Base-by-base conservation (phyloP, 1,139 yeast species). In the Kluyveromyces sp. region DNA sequence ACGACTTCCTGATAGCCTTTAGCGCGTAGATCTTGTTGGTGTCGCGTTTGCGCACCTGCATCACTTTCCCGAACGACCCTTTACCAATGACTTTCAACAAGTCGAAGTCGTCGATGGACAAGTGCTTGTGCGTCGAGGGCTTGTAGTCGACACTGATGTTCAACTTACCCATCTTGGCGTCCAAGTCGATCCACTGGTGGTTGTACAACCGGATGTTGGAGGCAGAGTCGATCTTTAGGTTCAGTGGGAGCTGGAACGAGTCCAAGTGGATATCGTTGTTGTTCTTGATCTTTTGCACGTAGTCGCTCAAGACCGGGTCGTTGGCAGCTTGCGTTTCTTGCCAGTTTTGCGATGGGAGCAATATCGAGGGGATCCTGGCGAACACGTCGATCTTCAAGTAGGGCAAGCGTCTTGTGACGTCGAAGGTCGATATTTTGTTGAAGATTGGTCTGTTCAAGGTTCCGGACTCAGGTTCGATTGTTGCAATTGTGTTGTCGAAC, bases 11-110 rank as follows among this genome's bases (percentile, higher is more conserved):
- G 53, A 92, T 80, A 0, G 97, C 89, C 64, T 92, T 92, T 63
- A 92, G 72, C 3, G 98, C 98, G 65, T 92, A 92, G 35, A 92
- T 83, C 63, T 90, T 95, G 54, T 84, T 84, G 7, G 98, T 92
- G 66, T 92, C 97, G 57, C 86, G 86, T 69, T 92, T 92, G 50
- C 89, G 81, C 41, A 92, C 98, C 67, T 92, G 98, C 97, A 92
- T 92, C 48, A 92, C 98, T 67, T 94, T 92, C 46, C 98, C 98
- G 67, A 92, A 94, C 2, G 97, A 88, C 3, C 98, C 98, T 65
- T 92, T 92, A 41, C 98, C 98, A 48, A 92, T 88, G 25, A 92
- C 98, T 66, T 92, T 92, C 57, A 92, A 74, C 48, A 94, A 71
- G 58, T 90, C 96, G 66, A 92, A 92, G 61, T 92, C 96, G 47